Evolutionary conservation across 169 alveolate species (phyloP), one percentile per base, ranked within the genome.

Genomic region (Plasmodium blacklocki): DNA sequence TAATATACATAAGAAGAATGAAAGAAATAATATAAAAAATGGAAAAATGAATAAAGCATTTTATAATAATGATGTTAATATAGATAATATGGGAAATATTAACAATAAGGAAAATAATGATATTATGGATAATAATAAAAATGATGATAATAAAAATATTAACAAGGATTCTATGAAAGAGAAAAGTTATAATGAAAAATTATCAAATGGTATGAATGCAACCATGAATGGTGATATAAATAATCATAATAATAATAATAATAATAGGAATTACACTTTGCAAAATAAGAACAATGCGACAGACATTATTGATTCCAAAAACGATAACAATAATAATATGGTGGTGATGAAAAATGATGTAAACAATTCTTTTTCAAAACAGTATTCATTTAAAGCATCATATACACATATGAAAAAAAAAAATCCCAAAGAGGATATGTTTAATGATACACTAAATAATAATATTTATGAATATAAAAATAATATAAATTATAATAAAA

Each of bases 321-420:
- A 23, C n/a, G 70, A 76, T 18, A 4, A 12, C 73, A 74, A 7
- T 21, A 74, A 76, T 26, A 74, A 74, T 23, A 74, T 45, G 60
- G 12, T 63, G 23, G 15, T 21, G 11, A 32, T 19, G 52, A 62
- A 50, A 19, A 18, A 39, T 26, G 66, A 59, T 6, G n/a, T 29
- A 52, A 62, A 14, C 21, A 39, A 45, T 64, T 23, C 45, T 14
- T 63, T 8, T n/a, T 6, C 89, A 43, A 76, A 63, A 21, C 74
- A 76, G 7, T 39, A 76, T 18, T 1, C 26, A 26, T 29, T 63
- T 45, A 76, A 76, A 29, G 88, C 74, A 18, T 5, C 88, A 9
- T 59, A 43, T 74, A 59, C 88, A 32, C 58, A 74, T 74, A 58
- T 74, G 49, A 74, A 59, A 43, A 74, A n/a, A 19, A 76, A 76